phyloP scores from a whole-genome alignment of 164 flowering plant species.

The Pachysandra terminalis region DNA sequence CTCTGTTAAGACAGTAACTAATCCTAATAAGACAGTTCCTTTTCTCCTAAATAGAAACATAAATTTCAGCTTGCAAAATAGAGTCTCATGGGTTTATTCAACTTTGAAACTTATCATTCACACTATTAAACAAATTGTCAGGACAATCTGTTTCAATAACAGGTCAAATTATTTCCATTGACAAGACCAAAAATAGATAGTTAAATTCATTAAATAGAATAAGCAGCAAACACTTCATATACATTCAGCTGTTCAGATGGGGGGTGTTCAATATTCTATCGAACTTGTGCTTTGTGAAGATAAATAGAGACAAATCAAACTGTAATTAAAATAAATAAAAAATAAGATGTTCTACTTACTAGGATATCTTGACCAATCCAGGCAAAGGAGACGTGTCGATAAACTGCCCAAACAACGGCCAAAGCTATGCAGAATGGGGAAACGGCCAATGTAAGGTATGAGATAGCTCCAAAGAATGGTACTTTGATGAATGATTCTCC shows the following conservation, averaged over 20 bases:
- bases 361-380: slow-evolving; percentile 99
- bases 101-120: too few species aligned
- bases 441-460: slow-evolving; percentile 83
- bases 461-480: slow-evolving; percentile 89
- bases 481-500: slow-evolving; percentile 75
- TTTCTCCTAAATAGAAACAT: too few species aligned
- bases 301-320: background rate
- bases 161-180: too few species aligned
- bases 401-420: slow-evolving; percentile 91
- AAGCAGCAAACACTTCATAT: background rate
- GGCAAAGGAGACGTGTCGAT: slow-evolving; percentile 67
- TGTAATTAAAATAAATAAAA: background rate
- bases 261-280: background rate
- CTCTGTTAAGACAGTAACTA: too few species aligned
- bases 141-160: too few species aligned
- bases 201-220: too few species aligned
- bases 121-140: too few species aligned
- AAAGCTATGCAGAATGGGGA: slow-evolving; percentile 90
- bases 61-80: too few species aligned
- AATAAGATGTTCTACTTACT: slow-evolving; percentile 47
- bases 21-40: too few species aligned
- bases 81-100: too few species aligned
- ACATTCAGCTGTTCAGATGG: too few species aligned
- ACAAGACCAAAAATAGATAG: too few species aligned
- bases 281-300: background rate